These are phyloP conservation scores for Pterulicium gracile DNA, from an alignment of 1,284 basidiomycete genomes.

Conservation along the genomic window DNA sequence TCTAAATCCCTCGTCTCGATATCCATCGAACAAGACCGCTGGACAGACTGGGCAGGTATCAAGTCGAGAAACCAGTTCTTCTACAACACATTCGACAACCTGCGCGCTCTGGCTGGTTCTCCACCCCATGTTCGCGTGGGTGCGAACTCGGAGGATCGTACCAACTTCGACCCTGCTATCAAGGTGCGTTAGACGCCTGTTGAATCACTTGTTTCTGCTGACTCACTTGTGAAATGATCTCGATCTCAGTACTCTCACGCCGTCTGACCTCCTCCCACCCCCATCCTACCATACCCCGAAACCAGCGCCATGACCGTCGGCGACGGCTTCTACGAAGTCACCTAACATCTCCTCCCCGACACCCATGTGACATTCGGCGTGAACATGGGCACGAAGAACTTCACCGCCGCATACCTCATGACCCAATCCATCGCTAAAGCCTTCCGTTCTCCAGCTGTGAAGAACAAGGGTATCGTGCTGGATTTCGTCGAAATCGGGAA, in stretches of 20 bases:
- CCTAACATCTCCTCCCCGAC: conserved; percentile 41
- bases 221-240: conserved; percentile 2
- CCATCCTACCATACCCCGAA: conserved; percentile 50
- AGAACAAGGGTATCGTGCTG: conserved; percentile 33
- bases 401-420: conserved; percentile 48
- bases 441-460: conserved; percentile 34
- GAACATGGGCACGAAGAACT: conserved; percentile 46
- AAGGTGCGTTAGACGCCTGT: conserved; percentile 20
- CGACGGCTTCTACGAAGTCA: conserved; percentile 44
- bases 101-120: conserved; percentile 40
- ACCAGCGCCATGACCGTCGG: conserved; percentile 46
- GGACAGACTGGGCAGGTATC: conserved; percentile 52
- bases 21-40: conserved; percentile 61
- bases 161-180: conserved; percentile 34
- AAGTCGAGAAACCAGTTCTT: conserved; percentile 41
- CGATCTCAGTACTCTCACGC: conserved; percentile 27
- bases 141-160: conserved; percentile 39
- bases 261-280: conserved; percentile 37
- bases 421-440: conserved; percentile 43
- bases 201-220: neutral
- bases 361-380: conserved; percentile 64
- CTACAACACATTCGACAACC: conserved; percentile 43
- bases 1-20: conserved; percentile 42
- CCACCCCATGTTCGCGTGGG: conserved; percentile 37
- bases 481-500: conserved; percentile 55